Evolutionary conservation across 1,284 basidiomycete species (phyloP).

Genomic region (Macrocybe sp.): DNA sequence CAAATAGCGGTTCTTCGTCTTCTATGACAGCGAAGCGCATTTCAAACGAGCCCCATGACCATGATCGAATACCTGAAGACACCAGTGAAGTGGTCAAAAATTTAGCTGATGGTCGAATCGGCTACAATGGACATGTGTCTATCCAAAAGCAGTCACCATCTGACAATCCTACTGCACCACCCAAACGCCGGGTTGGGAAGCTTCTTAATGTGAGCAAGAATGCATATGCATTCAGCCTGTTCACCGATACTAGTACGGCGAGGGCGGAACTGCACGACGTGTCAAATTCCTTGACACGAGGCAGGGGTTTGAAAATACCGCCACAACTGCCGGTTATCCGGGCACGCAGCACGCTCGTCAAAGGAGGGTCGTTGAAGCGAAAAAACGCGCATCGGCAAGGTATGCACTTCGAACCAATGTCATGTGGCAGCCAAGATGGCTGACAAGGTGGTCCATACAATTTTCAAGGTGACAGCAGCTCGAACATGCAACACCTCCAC

Average conservation of each 20-base stretch:
- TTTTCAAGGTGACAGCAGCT: conserved; percentile 10
- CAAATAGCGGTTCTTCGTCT: too few relatives aligned
- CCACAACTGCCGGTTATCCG: conserved; percentile 4
- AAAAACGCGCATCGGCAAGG: neutral
- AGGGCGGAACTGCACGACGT: conserved; percentile 10
- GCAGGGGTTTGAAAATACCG: conserved; percentile 15
- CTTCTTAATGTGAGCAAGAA: conserved; percentile 14
- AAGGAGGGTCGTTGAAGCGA: neutral
- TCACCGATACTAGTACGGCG: conserved; percentile 5
- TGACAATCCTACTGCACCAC: neutral
- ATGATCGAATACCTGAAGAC: too few relatives aligned
- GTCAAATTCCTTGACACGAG: conserved; percentile 11
- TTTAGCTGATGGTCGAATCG: too few relatives aligned
- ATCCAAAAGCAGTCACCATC: too few relatives aligned
- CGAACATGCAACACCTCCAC: conserved; percentile 8
- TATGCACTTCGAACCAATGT: neutral
- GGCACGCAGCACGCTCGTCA: too few relatives aligned
- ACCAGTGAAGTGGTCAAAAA: too few relatives aligned
- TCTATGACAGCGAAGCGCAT: too few relatives aligned
- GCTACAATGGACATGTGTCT: too few relatives aligned
- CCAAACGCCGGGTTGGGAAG: conserved; percentile 14
- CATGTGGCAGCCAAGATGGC: conserved; percentile 1
- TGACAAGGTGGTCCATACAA: conserved; percentile 1
- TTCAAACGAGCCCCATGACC: too few relatives aligned
- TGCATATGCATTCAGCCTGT: conserved; percentile 12